Base-by-base conservation (phyloP, 805 yeast species). In the Starmerella floricola region DNA sequence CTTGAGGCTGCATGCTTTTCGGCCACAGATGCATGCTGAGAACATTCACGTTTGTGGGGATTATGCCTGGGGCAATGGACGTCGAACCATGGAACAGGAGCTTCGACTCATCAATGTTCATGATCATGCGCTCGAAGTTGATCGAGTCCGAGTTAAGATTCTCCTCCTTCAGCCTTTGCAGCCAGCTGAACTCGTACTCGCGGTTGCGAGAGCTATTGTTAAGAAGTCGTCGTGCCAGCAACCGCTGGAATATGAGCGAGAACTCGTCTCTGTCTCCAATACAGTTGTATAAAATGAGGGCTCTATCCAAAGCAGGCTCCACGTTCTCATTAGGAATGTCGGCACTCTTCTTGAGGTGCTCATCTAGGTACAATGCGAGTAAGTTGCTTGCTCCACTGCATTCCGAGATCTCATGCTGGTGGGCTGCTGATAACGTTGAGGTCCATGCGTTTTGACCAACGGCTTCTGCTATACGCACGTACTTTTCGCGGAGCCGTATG, bases 191-290 rank as follows among this genome's bases (percentile, higher is more conserved):
- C 64, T 91, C 99, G 30, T 72, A 72, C 48, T 79, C 86, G 44
- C 82, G 93, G 21, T 85, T 78, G 30, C 80, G 77, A 2, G 94
- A 79, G 18, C 88, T 76, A 52, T 85, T 79, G 56, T 81, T 80
- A 55, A 91, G 83, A 54, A 91, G 71, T 59, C 99, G 73, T 58
- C 81, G 84, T 8, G 98, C 93, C 52, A 91, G 70, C 54, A 79
- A 68, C 48, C 95, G 74, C 61, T 96, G 79, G 62, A 86, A 91
- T 64, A 80, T 79, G 42, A 77, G 78, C 63, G 85, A 95, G 62
- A 91, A 93, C 23, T 91, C 82, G 65, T 93, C 97, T 59, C 87
- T 87, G 59, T 91, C 97, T 31, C 80, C 82, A 44, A 93, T 69
- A 55, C 80, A 88, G 55, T 78, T 80, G 70, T 88, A 88, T 18